phyloP scores from a whole-genome alignment of 495 filamentous ascomycete species.

The Xylaria cubensis region DNA sequence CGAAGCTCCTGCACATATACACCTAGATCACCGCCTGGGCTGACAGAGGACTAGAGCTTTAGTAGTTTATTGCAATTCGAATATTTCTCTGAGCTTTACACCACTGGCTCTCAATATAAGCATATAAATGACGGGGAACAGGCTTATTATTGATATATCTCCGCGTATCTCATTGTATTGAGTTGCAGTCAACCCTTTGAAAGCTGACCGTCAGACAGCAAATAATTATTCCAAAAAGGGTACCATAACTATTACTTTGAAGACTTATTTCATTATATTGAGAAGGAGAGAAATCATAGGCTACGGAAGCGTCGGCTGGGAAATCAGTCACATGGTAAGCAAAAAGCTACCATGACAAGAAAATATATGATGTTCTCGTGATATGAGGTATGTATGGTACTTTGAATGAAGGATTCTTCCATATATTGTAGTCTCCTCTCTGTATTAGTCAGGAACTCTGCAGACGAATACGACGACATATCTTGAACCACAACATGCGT shows the following conservation, averaged over 20 bases:
- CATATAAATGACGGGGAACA: neutral
- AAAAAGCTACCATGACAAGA: neutral
- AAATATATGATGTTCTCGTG: neutral
- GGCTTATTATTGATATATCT: neutral
- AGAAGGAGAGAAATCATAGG: neutral
- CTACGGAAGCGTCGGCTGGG: neutral
- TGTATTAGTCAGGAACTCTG: conserved; percentile 2
- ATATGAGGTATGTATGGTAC: neutral
- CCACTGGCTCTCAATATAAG: neutral
- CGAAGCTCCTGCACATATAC: no score
- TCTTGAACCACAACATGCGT: neutral
- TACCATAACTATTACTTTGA: neutral
- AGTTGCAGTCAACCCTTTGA: neutral
- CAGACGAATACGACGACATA: neutral
- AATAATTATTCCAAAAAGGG: neutral
- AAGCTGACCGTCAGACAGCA: neutral
- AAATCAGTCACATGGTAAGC: neutral
- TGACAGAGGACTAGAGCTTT: no score
- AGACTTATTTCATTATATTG: neutral
- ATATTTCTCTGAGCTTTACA: no score
- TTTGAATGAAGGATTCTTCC: neutral
- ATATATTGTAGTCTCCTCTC: neutral
- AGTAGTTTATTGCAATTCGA: no score
- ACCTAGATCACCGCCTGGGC: no score
- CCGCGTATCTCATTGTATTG: neutral